phyloP scores from a whole-genome alignment of 306 rosid species.

The Cercis canadensis region DNA sequence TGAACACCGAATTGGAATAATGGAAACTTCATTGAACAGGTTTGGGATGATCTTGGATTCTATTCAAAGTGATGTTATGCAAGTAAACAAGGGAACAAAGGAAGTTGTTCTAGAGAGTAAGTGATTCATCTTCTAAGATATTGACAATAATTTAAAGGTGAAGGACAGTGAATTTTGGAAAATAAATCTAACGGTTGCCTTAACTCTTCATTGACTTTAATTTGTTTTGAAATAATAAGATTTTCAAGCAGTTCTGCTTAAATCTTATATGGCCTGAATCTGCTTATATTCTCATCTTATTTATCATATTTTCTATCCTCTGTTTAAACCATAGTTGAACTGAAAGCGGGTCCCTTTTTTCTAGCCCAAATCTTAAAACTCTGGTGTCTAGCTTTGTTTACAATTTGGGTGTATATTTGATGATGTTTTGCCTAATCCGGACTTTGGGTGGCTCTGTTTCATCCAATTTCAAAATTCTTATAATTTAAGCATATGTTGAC shows the following conservation, averaged over 20 bases:
- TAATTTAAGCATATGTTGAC: constrained; percentile 15
- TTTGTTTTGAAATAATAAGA: background rate
- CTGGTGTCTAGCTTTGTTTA: background rate
- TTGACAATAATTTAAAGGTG: constrained; percentile 37
- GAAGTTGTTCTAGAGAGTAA: constrained; percentile 78
- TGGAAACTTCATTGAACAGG: constrained; percentile 88
- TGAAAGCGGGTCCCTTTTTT: constrained; percentile 1
- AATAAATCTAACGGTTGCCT: constrained; percentile 14
- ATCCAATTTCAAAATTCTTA: constrained; percentile 16
- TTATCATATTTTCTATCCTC: constrained; percentile 3
- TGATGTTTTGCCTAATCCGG: constrained; percentile 1
- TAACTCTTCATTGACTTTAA: constrained; percentile 7
- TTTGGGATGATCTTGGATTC: constrained; percentile 93
- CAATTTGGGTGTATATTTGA: background rate
- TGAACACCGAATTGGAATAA: constrained; percentile 76
- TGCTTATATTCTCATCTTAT: constrained; percentile 18
- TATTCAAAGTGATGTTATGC: constrained; percentile 83
- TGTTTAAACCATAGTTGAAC: constrained; percentile 14
- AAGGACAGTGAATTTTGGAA: constrained; percentile 16
- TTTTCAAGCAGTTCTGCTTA: constrained; percentile 25
- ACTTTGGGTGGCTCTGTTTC: constrained; percentile 13
- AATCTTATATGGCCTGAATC: constrained; percentile 9
- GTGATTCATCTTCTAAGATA: constrained; percentile 40
- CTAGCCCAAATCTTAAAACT: constrained; percentile 4
- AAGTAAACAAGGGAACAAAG: constrained; percentile 84